Evolutionary conservation across 75 land plant genomes (phyloP).

Genomic region (Pseudotsuga menziesii): DNA sequence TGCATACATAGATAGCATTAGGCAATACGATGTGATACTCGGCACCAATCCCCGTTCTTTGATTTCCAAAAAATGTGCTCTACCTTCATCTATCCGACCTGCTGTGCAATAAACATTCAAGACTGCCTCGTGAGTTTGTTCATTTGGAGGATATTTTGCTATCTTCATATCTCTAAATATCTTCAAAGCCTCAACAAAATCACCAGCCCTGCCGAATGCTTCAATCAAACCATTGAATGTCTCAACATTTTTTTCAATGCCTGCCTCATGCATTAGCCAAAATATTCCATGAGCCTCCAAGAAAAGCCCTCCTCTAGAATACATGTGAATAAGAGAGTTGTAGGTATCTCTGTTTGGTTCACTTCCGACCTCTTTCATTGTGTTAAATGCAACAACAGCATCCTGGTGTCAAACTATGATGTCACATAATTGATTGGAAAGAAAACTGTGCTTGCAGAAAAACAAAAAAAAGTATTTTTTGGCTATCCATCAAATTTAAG

Average conservation of each 20-base stretch:
- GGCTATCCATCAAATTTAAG: not conserved
- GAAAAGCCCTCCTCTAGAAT: slow-evolving; percentile 82
- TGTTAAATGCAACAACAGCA: slow-evolving; percentile 76
- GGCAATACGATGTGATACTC: slow-evolving; percentile 62
- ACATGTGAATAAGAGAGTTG: slow-evolving; percentile 68
- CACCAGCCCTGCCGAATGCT: slow-evolving; percentile 71
- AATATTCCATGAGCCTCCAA: slow-evolving; percentile 54
- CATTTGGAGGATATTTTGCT: slow-evolving; percentile 52
- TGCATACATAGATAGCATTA: slow-evolving; percentile 82
- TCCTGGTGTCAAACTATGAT: slow-evolving; percentile 30
- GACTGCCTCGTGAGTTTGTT: slow-evolving; percentile 69
- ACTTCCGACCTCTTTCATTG: slow-evolving; percentile 74
- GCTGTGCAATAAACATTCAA: slow-evolving; percentile 79
- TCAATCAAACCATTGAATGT: slow-evolving; percentile 89
- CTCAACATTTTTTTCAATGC: slow-evolving; percentile 38
- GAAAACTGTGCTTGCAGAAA: slow-evolving; percentile 6
- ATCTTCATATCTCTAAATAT: slow-evolving; percentile 71
- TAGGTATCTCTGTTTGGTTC: slow-evolving; percentile 54
- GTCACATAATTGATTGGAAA: not conserved
- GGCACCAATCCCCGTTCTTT: slow-evolving; percentile 57
- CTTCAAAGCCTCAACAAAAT: slow-evolving; percentile 68
- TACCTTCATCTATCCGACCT: slow-evolving; percentile 85
- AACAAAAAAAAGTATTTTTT: not conserved
- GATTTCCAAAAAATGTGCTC: slow-evolving; percentile 74
- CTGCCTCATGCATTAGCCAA: slow-evolving; percentile 52